Evolutionary conservation across 2,329 filamentous ascomycete genomes (phyloP).

Genomic region (Trichoderma atrobrunneum): DNA sequence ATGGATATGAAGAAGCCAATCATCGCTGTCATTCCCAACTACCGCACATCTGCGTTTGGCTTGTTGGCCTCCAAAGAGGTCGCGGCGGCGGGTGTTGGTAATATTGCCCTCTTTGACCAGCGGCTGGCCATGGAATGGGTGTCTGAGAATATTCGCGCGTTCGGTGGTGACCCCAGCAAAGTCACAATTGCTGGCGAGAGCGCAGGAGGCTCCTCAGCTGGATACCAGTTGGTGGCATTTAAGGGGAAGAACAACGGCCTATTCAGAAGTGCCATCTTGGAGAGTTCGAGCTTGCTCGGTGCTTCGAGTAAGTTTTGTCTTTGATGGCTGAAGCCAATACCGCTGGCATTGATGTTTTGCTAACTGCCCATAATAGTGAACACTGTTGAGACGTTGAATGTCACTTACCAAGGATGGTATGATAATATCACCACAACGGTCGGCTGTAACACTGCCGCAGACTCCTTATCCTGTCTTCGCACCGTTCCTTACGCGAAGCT

Average conservation of each 20-base stretch:
- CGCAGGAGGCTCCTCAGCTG: constrained; percentile 38
- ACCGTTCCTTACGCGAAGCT: constrained; percentile 4
- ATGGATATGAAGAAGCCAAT: constrained; percentile 12
- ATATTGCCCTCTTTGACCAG: constrained; percentile 33
- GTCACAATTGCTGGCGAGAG: constrained; percentile 54
- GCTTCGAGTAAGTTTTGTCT: constrained; percentile 2
- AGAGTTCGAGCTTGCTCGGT: constrained; percentile 13
- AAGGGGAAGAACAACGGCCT: constrained; percentile 2
- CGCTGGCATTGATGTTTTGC: not conserved
- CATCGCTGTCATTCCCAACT: constrained; percentile 14
- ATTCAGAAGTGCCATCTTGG: constrained; percentile 11
- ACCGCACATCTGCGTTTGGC: constrained; percentile 7
- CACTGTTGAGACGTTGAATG: not conserved
- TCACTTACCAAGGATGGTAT: constrained; percentile 14
- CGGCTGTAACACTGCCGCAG: not conserved
- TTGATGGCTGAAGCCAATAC: not conserved
- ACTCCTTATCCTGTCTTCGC: not conserved
- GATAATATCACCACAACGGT: constrained; percentile 7
- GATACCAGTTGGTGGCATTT: constrained; percentile 10
- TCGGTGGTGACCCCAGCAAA: constrained; percentile 45
- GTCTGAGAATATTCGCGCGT: constrained; percentile 47
- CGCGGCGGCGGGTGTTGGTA: not conserved
- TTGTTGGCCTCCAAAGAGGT: constrained; percentile 14
- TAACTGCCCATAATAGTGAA: not conserved
- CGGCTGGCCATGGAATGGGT: constrained; percentile 49